phyloP scores from a whole-genome alignment of 139 green algal species.

The Closterium sp. region DNA sequence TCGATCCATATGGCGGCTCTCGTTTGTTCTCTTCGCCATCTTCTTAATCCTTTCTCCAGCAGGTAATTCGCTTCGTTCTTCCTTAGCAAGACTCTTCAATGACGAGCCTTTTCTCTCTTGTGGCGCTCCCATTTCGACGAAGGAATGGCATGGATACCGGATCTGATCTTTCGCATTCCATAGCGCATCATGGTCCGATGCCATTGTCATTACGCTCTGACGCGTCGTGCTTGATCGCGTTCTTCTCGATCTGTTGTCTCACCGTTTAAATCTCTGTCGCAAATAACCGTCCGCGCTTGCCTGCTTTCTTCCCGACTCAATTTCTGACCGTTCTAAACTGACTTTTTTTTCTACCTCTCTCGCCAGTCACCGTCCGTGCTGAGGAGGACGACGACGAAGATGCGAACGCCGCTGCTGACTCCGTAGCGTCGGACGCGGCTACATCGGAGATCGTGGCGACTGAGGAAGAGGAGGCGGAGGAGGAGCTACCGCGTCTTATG shows the following conservation, averaged over 20 bases:
- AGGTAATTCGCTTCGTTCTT: not conserved
- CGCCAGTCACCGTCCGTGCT: not conserved
- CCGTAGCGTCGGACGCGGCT: not conserved
- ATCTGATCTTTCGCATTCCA: not conserved
- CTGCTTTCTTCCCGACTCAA: too few species aligned
- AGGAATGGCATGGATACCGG: not conserved
- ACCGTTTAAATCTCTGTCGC: not conserved
- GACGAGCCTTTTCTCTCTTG: too few species aligned
- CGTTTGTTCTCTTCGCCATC: not conserved
- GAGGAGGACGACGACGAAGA: not conserved
- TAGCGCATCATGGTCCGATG: not conserved
- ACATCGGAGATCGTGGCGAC: not conserved
- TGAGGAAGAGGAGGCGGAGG: not conserved
- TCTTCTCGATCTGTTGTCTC: not conserved
- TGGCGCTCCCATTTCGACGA: not conserved
- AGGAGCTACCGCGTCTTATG: not conserved
- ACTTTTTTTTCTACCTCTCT: not conserved
- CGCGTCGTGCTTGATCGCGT: not conserved
- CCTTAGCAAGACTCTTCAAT: not conserved
- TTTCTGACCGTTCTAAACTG: too few species aligned
- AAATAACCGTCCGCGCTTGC: not conserved
- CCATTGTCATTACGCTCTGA: not conserved
- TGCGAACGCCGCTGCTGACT: not conserved
- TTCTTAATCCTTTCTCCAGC: not conserved
- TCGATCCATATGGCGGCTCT: not conserved